These are phyloP conservation scores for Lyophyllum shimeji DNA, from an alignment of 768 basidiomycete species.

Conservation along the genomic window DNA sequence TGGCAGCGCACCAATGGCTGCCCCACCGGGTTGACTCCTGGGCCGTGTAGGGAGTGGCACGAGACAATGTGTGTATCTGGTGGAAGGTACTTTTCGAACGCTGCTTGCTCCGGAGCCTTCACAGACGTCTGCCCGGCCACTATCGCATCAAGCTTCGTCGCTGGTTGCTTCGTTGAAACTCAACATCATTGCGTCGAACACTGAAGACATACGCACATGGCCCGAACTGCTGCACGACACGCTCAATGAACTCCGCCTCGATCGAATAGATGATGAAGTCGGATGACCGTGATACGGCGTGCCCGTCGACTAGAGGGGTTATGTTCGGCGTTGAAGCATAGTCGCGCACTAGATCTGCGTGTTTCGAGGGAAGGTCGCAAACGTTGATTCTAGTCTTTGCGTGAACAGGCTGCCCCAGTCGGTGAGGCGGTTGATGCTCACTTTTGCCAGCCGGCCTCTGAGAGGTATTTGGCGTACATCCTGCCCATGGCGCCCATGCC, in stretches of 20 bases:
- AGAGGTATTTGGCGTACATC: slow-evolving; percentile 86
- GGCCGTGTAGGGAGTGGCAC: slow-evolving; percentile 93
- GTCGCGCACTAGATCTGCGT: slow-evolving; percentile 56
- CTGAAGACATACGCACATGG: slow-evolving; percentile 63
- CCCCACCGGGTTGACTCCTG: slow-evolving; percentile 80
- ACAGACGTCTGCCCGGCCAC: slow-evolving; percentile 97
- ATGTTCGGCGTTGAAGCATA: slow-evolving; percentile 61
- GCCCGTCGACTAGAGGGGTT: slow-evolving; percentile 73
- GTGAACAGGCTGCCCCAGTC: neutral
- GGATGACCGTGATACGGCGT: slow-evolving; percentile 82
- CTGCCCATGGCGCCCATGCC: slow-evolving; percentile 98
- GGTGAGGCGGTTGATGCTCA: slow-evolving; percentile 27
- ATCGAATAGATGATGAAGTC: slow-evolving; percentile 96
- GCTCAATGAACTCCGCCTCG: slow-evolving; percentile 84
- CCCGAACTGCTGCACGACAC: slow-evolving; percentile 85
- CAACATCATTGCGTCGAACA: neutral
- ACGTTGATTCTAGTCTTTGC: slow-evolving; percentile 12
- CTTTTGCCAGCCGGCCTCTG: slow-evolving; percentile 85
- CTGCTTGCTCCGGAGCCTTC: slow-evolving; percentile 88
- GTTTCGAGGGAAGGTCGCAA: slow-evolving; percentile 56
- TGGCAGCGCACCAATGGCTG: slow-evolving; percentile 78
- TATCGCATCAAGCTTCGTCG: slow-evolving; percentile 89
- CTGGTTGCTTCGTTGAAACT: slow-evolving; percentile 35
- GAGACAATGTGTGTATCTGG: slow-evolving; percentile 87
- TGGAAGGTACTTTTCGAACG: slow-evolving; percentile 89